Evolutionary conservation across 495 filamentous ascomycete genomes (phyloP).

Genomic region (Tuber microsphaerosporum): DNA sequence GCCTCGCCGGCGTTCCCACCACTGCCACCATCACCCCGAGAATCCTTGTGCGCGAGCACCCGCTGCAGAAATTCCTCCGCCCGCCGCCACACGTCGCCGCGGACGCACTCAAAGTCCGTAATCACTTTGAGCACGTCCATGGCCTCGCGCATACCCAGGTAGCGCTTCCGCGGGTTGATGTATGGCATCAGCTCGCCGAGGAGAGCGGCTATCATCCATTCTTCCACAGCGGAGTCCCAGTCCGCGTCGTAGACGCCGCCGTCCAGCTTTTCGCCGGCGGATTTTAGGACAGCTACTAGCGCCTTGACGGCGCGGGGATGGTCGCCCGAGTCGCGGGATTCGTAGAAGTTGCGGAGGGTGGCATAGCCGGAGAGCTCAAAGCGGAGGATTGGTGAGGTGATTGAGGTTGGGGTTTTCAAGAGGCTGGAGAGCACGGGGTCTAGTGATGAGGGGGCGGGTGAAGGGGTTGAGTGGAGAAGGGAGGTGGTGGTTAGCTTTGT

Average conservation of each 20-base stretch:
- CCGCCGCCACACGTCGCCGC: conserved; percentile 15
- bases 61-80: conserved; percentile 28
- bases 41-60: conserved; percentile 9
- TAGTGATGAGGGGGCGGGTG: conserved; percentile 15
- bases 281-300: conserved; percentile 37
- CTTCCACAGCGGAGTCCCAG: conserved; percentile 37
- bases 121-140: conserved; percentile 38
- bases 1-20: neutral
- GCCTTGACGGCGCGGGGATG: conserved; percentile 20
- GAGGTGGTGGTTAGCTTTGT: conserved; percentile 30
- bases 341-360: conserved; percentile 34
- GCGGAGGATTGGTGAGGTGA: conserved; percentile 32
- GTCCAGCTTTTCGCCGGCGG: conserved; percentile 37
- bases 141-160: conserved; percentile 21
- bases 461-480: conserved; percentile 28
- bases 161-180: conserved; percentile 6
- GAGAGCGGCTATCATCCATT: conserved; percentile 29
- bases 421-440: conserved; percentile 30
- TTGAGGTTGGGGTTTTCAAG: conserved; percentile 29
- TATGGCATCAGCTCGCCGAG: conserved; percentile 32
- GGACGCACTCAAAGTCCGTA: conserved; percentile 33
- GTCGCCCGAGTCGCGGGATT: conserved; percentile 21
- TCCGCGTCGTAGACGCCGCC: conserved; percentile 33
- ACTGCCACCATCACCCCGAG: neutral
- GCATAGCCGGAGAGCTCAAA: conserved; percentile 41